Base-by-base conservation (phyloP, 106 monocot species). In the Vanilla planifolia region DNA sequence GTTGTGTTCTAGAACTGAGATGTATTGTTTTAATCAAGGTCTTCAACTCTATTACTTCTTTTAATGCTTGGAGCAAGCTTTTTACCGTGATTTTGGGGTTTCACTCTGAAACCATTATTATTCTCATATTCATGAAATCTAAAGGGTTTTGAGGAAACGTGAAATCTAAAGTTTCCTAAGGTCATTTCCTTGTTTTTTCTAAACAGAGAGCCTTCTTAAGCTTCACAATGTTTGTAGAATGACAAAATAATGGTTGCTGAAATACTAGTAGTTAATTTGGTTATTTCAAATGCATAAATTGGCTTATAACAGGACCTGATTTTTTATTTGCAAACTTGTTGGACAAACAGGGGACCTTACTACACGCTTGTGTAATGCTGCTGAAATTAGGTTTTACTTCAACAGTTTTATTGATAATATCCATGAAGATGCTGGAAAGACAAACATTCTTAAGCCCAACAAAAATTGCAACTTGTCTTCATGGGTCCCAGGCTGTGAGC, bases 331-430 rank as follows among this genome's bases (percentile, higher is more conserved):
- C 7, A 23, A 58, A 30, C 26, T 58, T n/a, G 20, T 24, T 35
- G 48, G 40, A 39, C 63, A 19, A 39, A 66, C 82, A 89, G 89
- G 76, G 36, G 89, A 79, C 43, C 70, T 90, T 25, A 28, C 71
- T 25, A 14, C 17, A 47, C 77, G 89, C 24, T 33, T 96, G 70
- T 96, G 95, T 63, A 87, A 86, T 34, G 62, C 82, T 8, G 87
- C 98, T n/a, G 98, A 98, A 65, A 78, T 88, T 58, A 88, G 75
- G 50, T 92, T 92, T 67, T 96, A 96, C 69, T 90, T 96, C 69
- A 65, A 22, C 10, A 68, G 66, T 21, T 73, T 96, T 9, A 78
- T 64, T 52, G 61, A 70, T 25, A 67, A 50, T 8, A 44, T 60
- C 1, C 72, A 56, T 33, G 21, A 44, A 24, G 62, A 25, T 21